Evolutionary conservation across 2,329 filamentous ascomycete genomes (phyloP), one percentile per base, ranked within the genome.

Genomic region (Curvularia sp.): DNA sequence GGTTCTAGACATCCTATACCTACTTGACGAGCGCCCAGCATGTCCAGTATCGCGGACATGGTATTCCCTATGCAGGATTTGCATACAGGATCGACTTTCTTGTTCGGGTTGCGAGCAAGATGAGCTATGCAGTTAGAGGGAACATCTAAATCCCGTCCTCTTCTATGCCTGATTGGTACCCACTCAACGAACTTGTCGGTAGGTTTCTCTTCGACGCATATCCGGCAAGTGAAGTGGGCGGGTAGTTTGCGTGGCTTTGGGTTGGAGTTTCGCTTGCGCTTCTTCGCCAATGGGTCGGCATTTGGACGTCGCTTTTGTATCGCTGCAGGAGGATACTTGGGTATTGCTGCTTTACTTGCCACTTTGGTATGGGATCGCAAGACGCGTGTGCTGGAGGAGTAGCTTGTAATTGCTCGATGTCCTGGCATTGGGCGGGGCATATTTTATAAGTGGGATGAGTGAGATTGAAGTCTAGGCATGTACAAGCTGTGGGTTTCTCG

Each of bases 141-240:
- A 15, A 65, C 55, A 23, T 71, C 64, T 1, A 51, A 13, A 1
- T 27, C 1, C 8, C 3, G 5, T 15, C 19, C 47, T 15, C 10
- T 23, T 12, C 45, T 42, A 21, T 62, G 60, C 12, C 43, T 59
- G 2, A 47, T 56, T 12, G 63, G 23, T 6, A 65, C 30, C 62
- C 67, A 72, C 19, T 27, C 47, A n/a, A 70, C 54, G 39, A 73
- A 74, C 5, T 63, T 23, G 1, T 55, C 54, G 1, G 30, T 50
- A 3, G 66, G 38, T 10, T 63, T 59, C 23, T 66, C 61, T 12
- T 65, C 64, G 23, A 67, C 61, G 39, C 68, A 72, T 10, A 70
- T 70, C 0, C 67, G 65, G 52, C 68, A 72, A n/a, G 64, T 70
- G 53, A 57, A 68, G 48, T 70, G 65, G 25, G 63, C 61, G 3